Evolutionary conservation across 176 grass and related monocot genomes (phyloP).

Genomic region (Aegilops umbellulata): DNA sequence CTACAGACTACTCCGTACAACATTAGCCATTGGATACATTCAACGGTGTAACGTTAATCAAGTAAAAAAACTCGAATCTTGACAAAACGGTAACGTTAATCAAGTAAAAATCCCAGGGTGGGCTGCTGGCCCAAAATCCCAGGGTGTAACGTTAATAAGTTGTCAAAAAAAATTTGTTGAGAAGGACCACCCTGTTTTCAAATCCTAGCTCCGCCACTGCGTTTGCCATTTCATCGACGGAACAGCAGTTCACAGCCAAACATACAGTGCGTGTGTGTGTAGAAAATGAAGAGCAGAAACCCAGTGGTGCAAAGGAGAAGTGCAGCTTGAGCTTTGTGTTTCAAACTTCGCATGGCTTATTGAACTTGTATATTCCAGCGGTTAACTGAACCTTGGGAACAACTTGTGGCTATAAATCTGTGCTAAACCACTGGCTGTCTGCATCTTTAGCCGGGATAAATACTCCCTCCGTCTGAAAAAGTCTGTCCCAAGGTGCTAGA

Average conservation of each 20-base stretch:
- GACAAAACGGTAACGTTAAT: no score
- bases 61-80: background rate
- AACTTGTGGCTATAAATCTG: background rate
- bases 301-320: background rate
- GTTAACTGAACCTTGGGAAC: background rate
- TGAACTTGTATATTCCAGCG: background rate
- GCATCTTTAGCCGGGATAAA: no score
- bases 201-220: background rate
- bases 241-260: background rate
- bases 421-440: background rate
- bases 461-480: no score
- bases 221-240: background rate
- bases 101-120: background rate
- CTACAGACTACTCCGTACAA: background rate
- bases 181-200: no score
- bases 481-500: no score
- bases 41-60: background rate
- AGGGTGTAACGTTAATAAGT: no score
- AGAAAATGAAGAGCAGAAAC: background rate
- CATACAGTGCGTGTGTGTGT: background rate
- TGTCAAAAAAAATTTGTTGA: no score
- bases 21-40: background rate
- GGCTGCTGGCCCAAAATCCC: no score
- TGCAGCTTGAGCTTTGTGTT: no score
- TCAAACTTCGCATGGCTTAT: background rate